Percentiles rank a stretch among this genome's conserved stretches.
phyloP scores from a whole-genome alignment of 306 rosid species.

The Abrus pulchellus region DNA sequence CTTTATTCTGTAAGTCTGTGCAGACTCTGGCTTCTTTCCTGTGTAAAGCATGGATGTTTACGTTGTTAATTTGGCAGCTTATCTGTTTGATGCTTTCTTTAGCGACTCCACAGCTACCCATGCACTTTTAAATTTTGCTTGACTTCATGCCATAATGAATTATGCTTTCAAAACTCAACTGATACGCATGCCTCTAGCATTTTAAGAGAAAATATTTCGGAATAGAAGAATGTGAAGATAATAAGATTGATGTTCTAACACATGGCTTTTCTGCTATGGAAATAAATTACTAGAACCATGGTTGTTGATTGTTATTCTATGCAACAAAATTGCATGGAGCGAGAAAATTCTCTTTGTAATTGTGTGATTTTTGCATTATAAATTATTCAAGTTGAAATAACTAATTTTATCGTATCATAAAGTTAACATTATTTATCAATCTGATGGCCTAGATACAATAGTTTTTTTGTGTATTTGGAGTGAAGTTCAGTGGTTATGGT shows the following conservation, averaged over 20 bases:
- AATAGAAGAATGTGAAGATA: slow-evolving; percentile 1
- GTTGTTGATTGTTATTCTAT: slow-evolving; percentile 16
- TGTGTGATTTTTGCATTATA: slow-evolving; percentile 13
- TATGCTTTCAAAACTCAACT: not conserved
- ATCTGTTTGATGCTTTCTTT: slow-evolving; percentile 28
- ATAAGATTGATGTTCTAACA: not conserved
- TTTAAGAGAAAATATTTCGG: not conserved
- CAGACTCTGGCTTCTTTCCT: not conserved
- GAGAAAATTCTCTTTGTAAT: slow-evolving; percentile 15
- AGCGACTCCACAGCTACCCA: not conserved
- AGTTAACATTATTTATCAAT: slow-evolving; percentile 20
- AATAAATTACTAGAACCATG: slow-evolving; percentile 6
- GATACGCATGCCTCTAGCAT: slow-evolving; percentile 13
- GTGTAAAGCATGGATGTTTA: slow-evolving; percentile 15
- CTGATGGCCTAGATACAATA: slow-evolving; percentile 4
- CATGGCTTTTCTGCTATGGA: slow-evolving; percentile 24
- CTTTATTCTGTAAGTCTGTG: slow-evolving; percentile 80
- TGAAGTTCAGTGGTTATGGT: not conserved
- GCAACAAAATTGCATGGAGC: not conserved
- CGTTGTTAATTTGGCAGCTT: slow-evolving; percentile 29
- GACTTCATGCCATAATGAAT: slow-evolving; percentile 13
- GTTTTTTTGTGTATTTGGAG: slow-evolving; percentile 25
- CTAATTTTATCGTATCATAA: not conserved
- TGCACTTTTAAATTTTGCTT: slow-evolving; percentile 5
- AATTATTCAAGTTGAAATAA: slow-evolving; percentile 11